These are phyloP conservation scores for Epithele typhae DNA, from an alignment of 768 basidiomycete genomes.

Conservation along the genomic window DNA sequence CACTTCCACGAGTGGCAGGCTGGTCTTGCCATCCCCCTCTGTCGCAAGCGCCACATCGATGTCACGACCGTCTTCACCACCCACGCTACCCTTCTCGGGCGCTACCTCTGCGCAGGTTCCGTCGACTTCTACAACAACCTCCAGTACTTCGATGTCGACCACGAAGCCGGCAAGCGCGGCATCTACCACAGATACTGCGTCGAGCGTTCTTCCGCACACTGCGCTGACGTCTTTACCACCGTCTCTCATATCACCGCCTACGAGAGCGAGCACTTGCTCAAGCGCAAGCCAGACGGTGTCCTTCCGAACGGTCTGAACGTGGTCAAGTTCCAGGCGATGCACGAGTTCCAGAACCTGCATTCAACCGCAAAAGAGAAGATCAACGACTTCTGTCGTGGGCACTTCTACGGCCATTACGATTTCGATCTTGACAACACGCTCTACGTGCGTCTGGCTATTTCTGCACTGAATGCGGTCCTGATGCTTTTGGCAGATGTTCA, in stretches of 20 bases:
- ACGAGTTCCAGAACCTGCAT: constrained; percentile 97
- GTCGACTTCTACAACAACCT: constrained; percentile 99
- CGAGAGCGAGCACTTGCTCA: constrained; percentile 92
- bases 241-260: constrained; percentile 98
- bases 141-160: constrained; percentile 99
- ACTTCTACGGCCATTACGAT: constrained; percentile 97
- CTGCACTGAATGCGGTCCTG: not conserved
- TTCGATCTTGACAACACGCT: constrained; percentile 92
- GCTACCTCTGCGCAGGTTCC: constrained; percentile 96
- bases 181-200: constrained; percentile 99
- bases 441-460: constrained; percentile 48
- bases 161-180: constrained; percentile 97
- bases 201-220: constrained; percentile 91
- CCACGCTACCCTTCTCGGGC: constrained; percentile 95
- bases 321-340: constrained; percentile 98
- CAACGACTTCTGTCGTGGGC: constrained; percentile 94
- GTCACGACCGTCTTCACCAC: constrained; percentile 99
- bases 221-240: constrained; percentile 97
- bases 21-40: constrained; percentile 90
- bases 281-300: constrained; percentile 96
- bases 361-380: constrained; percentile 94
- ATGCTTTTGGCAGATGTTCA: constrained; percentile 72
- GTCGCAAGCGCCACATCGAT: constrained; percentile 95
- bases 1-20: constrained; percentile 99
- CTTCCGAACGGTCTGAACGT: constrained; percentile 98